Conservation (phyloP, 306 rosid genomes). For the Leucaena leucocephala region DNA sequence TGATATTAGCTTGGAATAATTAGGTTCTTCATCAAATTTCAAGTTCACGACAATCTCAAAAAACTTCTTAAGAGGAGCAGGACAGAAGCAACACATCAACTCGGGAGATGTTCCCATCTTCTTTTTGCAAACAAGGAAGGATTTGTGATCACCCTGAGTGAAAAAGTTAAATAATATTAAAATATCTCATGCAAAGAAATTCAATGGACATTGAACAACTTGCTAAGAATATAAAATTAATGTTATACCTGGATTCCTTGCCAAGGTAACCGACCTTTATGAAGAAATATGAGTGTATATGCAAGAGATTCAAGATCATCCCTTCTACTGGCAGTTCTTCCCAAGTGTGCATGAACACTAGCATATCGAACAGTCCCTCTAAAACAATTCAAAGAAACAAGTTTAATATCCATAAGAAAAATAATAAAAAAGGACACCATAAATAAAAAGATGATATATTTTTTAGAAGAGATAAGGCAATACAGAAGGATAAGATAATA, state of each 20-base stretch:
- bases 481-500: not conserved
- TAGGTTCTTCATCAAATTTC: conserved; percentile 98
- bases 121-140: no score
- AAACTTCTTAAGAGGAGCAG: conserved; percentile 80
- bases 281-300: no score
- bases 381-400: conserved; percentile 20
- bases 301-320: no score
- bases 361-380: conserved; percentile 93
- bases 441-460: not conserved
- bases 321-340: no score
- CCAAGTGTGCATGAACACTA: no score
- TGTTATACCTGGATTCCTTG: conserved; percentile 87
- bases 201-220: conserved; percentile 14
- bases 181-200: not conserved
- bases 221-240: conserved; percentile 24
- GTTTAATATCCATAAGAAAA: conserved; percentile 3
- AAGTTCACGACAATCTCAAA: conserved; percentile 90
- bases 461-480: not conserved
- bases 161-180: no score
- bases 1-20: conserved; percentile 79
- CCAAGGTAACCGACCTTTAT: conserved; percentile 53
- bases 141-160: no score
- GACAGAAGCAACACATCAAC: conserved; percentile 83
- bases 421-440: conserved; percentile 10
- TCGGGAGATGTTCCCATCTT: no score